Conservation (phyloP, 306 rosid genomes). For the Ammopiptanthus mongolicus region DNA sequence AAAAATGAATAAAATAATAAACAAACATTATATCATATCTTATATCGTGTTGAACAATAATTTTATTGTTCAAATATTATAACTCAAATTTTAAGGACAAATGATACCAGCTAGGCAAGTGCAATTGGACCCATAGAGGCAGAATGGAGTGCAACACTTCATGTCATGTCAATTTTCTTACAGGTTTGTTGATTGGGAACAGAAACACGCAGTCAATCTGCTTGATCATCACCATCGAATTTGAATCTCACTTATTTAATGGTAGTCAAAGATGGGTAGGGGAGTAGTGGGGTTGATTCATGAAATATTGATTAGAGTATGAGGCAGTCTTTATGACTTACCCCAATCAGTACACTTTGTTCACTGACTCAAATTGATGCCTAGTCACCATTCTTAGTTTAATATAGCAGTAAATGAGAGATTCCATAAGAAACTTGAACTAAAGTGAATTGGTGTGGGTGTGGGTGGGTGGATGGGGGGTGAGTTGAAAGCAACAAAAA, state of each 20-base stretch:
- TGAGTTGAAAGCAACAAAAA: neutral
- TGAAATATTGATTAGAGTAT: neutral
- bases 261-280: neutral
- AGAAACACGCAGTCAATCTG: slow-evolving; percentile 2
- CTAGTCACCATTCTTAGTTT: neutral
- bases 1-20: no score
- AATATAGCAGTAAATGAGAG: neutral
- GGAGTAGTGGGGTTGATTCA: neutral
- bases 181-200: slow-evolving; percentile 21
- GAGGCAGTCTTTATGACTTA: neutral
- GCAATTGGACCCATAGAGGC: neutral
- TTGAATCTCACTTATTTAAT: neutral
- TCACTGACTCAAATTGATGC: neutral
- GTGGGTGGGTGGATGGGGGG: no score
- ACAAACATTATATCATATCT: no score
- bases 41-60: no score
- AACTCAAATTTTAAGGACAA: neutral
- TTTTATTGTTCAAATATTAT: no score
- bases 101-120: neutral
- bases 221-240: neutral
- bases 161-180: slow-evolving; percentile 21
- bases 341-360: neutral
- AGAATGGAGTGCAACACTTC: slow-evolving; percentile 10
- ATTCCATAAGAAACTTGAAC: neutral
- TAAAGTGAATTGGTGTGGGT: no score